Evolutionary conservation across 306 rosid species (phyloP).

Genomic region (Acacia acuminata): DNA sequence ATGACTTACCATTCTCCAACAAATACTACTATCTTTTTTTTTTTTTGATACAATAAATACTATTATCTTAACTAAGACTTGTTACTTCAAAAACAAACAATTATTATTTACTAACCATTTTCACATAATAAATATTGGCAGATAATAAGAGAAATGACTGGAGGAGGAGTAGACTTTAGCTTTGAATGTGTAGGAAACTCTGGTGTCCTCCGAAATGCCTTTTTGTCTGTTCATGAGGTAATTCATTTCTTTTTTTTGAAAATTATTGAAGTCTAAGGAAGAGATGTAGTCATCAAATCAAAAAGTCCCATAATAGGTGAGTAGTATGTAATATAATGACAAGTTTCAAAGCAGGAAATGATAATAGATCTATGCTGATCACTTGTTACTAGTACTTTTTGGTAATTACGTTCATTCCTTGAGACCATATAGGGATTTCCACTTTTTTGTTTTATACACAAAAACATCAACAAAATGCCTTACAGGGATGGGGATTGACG

Average conservation of each 20-base stretch:
- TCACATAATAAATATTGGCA: slow-evolving; percentile 22
- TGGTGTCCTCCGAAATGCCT: slow-evolving; percentile 49
- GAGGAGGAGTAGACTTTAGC: slow-evolving; percentile 56
- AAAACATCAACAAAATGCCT: neutral
- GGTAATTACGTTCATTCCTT: too few species aligned
- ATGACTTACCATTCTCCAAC: too few species aligned
- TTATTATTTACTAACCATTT: neutral
- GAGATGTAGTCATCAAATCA: too few species aligned
- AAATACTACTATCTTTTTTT: neutral
- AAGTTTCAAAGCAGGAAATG: too few species aligned
- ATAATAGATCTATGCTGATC: too few species aligned
- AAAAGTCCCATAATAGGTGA: too few species aligned
- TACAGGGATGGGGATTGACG: slow-evolving; percentile 64
- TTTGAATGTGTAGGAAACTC: slow-evolving; percentile 54
- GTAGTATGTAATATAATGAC: too few species aligned
- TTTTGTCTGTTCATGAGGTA: slow-evolving; percentile 52
- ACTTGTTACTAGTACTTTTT: too few species aligned
- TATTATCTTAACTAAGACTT: neutral
- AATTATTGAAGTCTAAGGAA: too few species aligned
- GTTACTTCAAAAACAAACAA: neutral
- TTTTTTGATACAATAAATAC: neutral
- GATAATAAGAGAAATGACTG: slow-evolving; percentile 48
- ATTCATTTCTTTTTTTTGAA: neutral
- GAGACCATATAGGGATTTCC: too few species aligned
- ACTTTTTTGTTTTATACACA: neutral